These are phyloP conservation scores for Candida nonsorbophila DNA, from an alignment of 805 yeast species.

Conservation along the genomic window DNA sequence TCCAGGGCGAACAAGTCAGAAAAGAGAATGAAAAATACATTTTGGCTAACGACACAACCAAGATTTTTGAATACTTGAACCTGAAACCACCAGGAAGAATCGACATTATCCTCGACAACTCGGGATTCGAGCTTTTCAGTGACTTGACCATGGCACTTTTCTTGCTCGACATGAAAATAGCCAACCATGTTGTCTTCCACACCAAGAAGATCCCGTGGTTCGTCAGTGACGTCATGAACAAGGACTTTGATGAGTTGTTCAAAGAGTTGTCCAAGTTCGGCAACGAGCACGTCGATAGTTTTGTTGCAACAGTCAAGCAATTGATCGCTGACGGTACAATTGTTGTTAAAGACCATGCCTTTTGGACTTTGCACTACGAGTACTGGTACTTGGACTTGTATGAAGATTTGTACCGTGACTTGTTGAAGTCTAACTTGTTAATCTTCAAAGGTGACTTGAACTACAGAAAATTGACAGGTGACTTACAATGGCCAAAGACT, in stretches of 20 bases:
- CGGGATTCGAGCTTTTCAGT: constrained; percentile 85
- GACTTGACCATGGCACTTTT: constrained; percentile 27
- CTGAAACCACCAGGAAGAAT: constrained; percentile 40
- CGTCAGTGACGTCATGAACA: constrained; percentile 91
- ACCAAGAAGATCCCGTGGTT: constrained; percentile 94
- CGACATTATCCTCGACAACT: constrained; percentile 85
- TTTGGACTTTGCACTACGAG: constrained; percentile 82
- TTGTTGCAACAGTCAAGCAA: constrained; percentile 4
- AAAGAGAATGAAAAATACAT: constrained; percentile 76
- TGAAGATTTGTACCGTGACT: constrained; percentile 52
- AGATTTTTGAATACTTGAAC: constrained; percentile 53
- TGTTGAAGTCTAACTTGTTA: constrained; percentile 61
- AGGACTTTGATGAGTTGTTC: constrained; percentile 62
- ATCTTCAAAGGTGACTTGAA: constrained; percentile 95
- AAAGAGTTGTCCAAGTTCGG: constrained; percentile 47
- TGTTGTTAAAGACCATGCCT: constrained; percentile 47
- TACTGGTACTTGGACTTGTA: constrained; percentile 75
- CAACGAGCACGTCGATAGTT: constrained; percentile 5
- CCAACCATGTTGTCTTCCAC: constrained; percentile 65
- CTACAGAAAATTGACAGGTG: constrained; percentile 91
- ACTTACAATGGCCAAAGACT: constrained; percentile 79
- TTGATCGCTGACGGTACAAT: constrained; percentile 14
- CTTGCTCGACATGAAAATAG: constrained; percentile 61
- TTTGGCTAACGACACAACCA: constrained; percentile 64
- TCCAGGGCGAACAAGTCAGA: constrained; percentile 87